Evolutionary conservation across 768 basidiomycete genomes (phyloP), one percentile per base, ranked within the genome.

Genomic region (Thelephora ganbajun): DNA sequence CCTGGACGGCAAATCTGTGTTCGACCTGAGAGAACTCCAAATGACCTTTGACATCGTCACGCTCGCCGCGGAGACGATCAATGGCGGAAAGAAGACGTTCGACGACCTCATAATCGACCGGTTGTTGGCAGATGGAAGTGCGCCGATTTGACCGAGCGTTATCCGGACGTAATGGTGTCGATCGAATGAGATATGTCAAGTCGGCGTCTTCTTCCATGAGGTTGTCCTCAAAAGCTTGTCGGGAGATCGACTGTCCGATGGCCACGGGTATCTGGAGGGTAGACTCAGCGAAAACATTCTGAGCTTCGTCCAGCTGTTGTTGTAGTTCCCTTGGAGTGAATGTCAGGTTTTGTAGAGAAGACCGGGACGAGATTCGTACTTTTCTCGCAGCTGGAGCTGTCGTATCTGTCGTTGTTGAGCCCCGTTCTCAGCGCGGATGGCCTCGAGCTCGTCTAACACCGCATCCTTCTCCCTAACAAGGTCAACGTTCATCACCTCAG

Each of bases 21-120:
- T 89, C 85, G 2, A 69, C 66, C 52, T 82, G 72, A 47, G 81
- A 64, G 61, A 87, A 89, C 44, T 82, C 70, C 12, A 88, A 61
- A 47, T 80, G 72, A 5, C 78, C 71, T 45, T 71, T 71, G 22
- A 85, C 68, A 42, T 61, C 65, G 51, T 87, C 79, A 4, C 84
- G 70, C 54, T 88, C 83, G 3, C 61, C 59, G 4, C 85, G 77
- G 42, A 87, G 65, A 33, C 84, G 74, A n/a, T 77, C 73, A 37
- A 84, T 66, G 1, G 83, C 77, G 22, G 61, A 61, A 44, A 87
- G 66, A 19, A 87, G 66, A 35, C 71, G 73, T 51, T 74, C 75
- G 33, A 82, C 67, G 39, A 11, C 63, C 58, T 33, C 62, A 55
- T 39, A 64, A 57, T 36, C 69, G 63, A 42, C 37, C 23, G 50